Evolutionary conservation across 345 rosid species (phyloP).

Genomic region (Corchorus olitorius): DNA sequence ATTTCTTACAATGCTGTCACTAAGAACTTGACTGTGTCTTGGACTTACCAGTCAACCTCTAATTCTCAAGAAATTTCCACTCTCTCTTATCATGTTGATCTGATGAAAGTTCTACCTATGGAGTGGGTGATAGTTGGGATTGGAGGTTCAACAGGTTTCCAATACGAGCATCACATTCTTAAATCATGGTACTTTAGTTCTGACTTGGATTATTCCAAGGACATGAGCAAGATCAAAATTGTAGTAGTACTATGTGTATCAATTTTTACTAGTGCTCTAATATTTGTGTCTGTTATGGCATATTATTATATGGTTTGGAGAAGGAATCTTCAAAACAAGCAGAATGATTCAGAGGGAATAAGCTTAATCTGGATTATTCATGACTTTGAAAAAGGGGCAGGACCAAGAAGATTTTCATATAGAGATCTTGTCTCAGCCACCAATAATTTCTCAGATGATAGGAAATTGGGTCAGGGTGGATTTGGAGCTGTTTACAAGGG

Average conservation of each 20-base stretch:
- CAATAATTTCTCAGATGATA: constrained; percentile 28
- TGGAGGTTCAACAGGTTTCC: constrained; percentile 31
- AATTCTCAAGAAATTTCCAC: constrained; percentile 21
- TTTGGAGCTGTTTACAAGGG: constrained; percentile 26
- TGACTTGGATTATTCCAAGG: constrained; percentile 19
- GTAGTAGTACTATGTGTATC: constrained; percentile 21
- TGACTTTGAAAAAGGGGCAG: constrained; percentile 43
- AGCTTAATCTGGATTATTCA: constrained; percentile 34
- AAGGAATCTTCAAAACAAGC: constrained; percentile 15
- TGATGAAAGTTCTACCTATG: constrained; percentile 25
- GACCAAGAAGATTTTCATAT: constrained; percentile 41
- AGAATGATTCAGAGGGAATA: constrained; percentile 1
- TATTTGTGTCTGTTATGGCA: neutral
- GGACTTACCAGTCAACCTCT: constrained; percentile 24
- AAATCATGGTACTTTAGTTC: constrained; percentile 45
- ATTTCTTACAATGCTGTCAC: constrained; percentile 36
- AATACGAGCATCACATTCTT: constrained; percentile 21
- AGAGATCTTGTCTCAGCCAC: constrained; percentile 40
- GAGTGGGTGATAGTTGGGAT: constrained; percentile 40
- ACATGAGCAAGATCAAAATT: neutral
- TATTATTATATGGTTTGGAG: neutral
- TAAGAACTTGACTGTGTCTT: constrained; percentile 35
- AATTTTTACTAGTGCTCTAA: constrained; percentile 14
- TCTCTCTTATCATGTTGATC: constrained; percentile 33
- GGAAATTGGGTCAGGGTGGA: constrained; percentile 46